phyloP scores from a whole-genome alignment of 1,284 basidiomycete species.

The Rhodotorula mucilaginosa region DNA sequence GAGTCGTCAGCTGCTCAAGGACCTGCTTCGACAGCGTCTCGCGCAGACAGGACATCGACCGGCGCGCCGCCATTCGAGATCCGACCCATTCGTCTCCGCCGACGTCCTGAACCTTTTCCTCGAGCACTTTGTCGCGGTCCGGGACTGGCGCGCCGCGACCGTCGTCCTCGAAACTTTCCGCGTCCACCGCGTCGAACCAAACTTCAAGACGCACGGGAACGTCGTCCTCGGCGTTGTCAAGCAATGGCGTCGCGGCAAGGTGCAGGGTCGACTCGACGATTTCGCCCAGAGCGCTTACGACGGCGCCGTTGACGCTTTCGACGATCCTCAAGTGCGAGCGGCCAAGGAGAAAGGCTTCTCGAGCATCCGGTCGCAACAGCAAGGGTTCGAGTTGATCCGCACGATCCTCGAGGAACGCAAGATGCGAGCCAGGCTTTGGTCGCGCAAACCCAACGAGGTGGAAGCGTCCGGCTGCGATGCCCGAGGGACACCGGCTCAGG shows the following conservation, averaged over 20 bases:
- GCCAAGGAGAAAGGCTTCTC: not conserved
- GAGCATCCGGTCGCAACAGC: not conserved
- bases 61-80: not conserved
- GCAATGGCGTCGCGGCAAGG: constrained; percentile 29
- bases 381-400: constrained; percentile 17
- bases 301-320: not conserved
- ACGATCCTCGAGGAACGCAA: constrained; percentile 25
- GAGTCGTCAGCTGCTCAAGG: constrained; percentile 13
- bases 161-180: constrained; percentile 36
- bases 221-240: constrained; percentile 37
- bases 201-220: constrained; percentile 24
- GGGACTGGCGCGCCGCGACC: constrained; percentile 21
- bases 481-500: not conserved
- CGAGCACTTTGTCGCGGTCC: constrained; percentile 13
- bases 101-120: constrained; percentile 24
- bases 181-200: constrained; percentile 30
- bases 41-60: constrained; percentile 9
- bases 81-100: constrained; percentile 5
- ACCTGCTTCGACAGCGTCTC: constrained; percentile 8
- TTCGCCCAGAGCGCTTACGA: not conserved
- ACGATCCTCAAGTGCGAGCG: not conserved
- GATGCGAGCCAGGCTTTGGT: constrained; percentile 25
- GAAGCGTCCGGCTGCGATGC: not conserved
- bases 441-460: not conserved
- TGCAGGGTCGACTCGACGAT: not conserved